Evolutionary conservation across 2,329 filamentous ascomycete genomes (phyloP).

Genomic region (Fusarium concolor): DNA sequence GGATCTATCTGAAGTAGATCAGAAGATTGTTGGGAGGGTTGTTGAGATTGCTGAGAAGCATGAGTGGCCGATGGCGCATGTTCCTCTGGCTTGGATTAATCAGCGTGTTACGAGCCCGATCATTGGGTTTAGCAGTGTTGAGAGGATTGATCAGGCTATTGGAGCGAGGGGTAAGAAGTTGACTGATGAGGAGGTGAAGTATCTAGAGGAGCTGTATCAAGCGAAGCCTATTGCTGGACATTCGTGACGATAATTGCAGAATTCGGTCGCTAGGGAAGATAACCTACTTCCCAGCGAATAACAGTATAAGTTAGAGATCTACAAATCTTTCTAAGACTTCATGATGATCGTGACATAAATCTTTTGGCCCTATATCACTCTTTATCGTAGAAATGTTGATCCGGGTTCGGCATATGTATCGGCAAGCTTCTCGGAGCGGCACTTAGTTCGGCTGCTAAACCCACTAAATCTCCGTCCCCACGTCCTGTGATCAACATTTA

Average conservation of each 20-base stretch:
- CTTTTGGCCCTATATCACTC: background rate
- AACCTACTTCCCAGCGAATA: accelerated
- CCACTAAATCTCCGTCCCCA: background rate
- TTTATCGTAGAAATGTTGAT: background rate
- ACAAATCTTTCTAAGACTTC: too few species aligned
- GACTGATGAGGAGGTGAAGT: conserved; percentile 13
- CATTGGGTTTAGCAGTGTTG: conserved; percentile 33
- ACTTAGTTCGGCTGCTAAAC: conserved; percentile 11
- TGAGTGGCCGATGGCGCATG: conserved; percentile 33
- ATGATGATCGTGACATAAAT: background rate
- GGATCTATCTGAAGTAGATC: conserved; percentile 19
- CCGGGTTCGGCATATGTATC: conserved; percentile 14
- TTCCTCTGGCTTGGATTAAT: conserved; percentile 32
- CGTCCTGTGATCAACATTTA: background rate
- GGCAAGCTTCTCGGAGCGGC: conserved; percentile 12
- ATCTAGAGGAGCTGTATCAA: conserved; percentile 33
- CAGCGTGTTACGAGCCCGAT: conserved; percentile 29
- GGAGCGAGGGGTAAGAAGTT: conserved; percentile 19
- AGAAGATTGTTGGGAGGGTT: conserved; percentile 22
- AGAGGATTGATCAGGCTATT: conserved; percentile 35
- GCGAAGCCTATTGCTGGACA: conserved; percentile 28
- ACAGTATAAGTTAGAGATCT: too few species aligned
- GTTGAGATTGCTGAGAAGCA: conserved; percentile 19
- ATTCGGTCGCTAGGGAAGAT: background rate
- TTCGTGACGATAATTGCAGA: background rate